These are phyloP conservation scores for Centaurea solstitialis DNA, from an alignment of 129 eudicot genomes.

Conservation along the genomic window DNA sequence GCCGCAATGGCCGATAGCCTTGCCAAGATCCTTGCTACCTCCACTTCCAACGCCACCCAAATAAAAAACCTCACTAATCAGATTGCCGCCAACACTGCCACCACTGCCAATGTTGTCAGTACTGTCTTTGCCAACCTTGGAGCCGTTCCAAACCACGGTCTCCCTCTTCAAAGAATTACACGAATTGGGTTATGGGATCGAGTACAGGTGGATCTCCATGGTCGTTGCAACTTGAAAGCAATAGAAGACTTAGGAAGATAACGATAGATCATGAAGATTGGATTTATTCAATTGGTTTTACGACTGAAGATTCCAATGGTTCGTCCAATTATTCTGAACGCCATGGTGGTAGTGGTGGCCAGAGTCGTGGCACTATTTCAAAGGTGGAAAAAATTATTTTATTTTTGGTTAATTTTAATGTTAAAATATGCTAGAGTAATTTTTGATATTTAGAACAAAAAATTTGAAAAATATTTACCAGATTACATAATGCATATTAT, in stretches of 20 bases:
- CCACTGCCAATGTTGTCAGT: not conserved
- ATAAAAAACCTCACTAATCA: not conserved
- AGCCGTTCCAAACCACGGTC: not conserved
- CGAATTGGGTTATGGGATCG: not conserved
- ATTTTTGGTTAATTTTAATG: not conserved
- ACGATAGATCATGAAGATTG: not conserved
- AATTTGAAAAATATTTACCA: not conserved
- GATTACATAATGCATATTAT: not conserved
- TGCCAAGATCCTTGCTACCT: not conserved
- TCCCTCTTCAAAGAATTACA: not conserved
- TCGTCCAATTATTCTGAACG: not conserved
- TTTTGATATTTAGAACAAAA: not conserved
- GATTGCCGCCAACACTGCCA: not conserved
- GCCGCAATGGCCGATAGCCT: not conserved
- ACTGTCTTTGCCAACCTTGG: not conserved
- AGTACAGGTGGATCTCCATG: constrained; percentile 4
- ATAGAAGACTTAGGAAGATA: not conserved
- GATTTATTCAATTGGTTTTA: constrained; percentile 6
- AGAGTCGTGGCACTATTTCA: not conserved
- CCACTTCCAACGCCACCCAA: not conserved
- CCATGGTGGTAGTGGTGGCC: not conserved
- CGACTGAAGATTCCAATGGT: not conserved
- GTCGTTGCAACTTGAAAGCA: not conserved
- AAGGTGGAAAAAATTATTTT: not conserved
- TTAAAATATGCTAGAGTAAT: not conserved